Conservation (phyloP, 2,329 filamentous ascomycete species). For the Colletotrichum tanaceti region DNA sequence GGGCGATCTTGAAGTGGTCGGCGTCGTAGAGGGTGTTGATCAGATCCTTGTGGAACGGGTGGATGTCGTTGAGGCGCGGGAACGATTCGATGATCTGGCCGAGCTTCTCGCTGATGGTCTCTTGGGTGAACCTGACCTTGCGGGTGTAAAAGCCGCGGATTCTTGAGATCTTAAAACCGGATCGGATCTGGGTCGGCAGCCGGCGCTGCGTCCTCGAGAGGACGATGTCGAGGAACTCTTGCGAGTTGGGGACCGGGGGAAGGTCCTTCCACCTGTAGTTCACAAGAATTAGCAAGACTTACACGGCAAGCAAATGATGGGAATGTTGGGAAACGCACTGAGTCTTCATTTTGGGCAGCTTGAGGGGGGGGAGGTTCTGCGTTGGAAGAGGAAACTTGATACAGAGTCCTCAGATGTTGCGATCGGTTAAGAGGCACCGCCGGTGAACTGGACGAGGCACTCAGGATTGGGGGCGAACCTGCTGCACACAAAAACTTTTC, state of each 20-base stretch:
- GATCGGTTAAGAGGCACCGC: constrained; percentile 33
- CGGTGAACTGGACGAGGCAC: constrained; percentile 27
- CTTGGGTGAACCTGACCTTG: constrained; percentile 98
- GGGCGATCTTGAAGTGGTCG: constrained; percentile 96
- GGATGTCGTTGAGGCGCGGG: constrained; percentile 91
- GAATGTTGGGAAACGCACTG: constrained; percentile 21
- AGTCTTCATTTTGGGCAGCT: constrained; percentile 41
- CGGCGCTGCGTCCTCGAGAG: constrained; percentile 92
- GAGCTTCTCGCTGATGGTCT: constrained; percentile 96
- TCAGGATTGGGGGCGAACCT: constrained; percentile 24
- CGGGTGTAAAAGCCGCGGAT: constrained; percentile 64
- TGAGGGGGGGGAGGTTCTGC: constrained; percentile 24
- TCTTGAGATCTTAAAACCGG: constrained; percentile 92
- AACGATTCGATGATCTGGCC: constrained; percentile 91
- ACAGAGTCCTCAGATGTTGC: constrained; percentile 40
- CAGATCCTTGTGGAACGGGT: constrained; percentile 86
- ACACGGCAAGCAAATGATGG: too few species aligned
- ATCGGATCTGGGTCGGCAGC: constrained; percentile 93
- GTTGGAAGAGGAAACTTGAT: constrained; percentile 16
- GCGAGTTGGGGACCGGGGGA: constrained; percentile 86
- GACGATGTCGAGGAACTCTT: constrained; percentile 98
- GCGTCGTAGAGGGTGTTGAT: constrained; percentile 99
- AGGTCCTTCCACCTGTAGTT: constrained; percentile 74
- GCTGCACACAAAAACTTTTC: constrained; percentile 40
- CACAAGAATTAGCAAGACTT: constrained; percentile 18